Evolutionary conservation across 2,329 filamentous ascomycete species (phyloP).

Genomic region (Cercospora berteroae): DNA sequence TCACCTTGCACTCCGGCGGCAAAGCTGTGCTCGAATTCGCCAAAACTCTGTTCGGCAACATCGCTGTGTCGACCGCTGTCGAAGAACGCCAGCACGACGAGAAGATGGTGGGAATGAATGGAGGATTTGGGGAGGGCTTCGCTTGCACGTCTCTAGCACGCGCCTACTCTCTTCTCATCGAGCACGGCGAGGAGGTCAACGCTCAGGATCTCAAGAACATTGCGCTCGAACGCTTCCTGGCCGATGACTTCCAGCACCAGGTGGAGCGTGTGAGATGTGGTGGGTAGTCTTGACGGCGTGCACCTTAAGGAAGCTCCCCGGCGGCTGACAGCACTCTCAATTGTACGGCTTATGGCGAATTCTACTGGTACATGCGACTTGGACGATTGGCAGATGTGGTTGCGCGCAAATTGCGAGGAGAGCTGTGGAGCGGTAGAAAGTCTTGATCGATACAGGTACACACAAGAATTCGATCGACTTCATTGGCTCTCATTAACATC

Average conservation of each 20-base stretch:
- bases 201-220: conserved; percentile 17
- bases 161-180: conserved; percentile 15
- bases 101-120: conserved; percentile 18
- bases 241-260: conserved; percentile 10
- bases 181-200: conserved; percentile 15
- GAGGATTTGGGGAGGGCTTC: conserved; percentile 13
- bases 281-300: neutral
- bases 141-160: conserved; percentile 17
- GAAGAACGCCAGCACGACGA: conserved; percentile 17
- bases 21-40: conserved; percentile 16
- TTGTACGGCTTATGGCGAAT: neutral
- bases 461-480: neutral
- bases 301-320: neutral
- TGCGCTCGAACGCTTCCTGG: conserved; percentile 12
- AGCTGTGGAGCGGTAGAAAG: neutral
- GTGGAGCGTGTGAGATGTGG: conserved; percentile 7
- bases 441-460: neutral
- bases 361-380: neutral
- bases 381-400: neutral
- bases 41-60: conserved; percentile 11
- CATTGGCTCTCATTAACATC: conserved; percentile 2
- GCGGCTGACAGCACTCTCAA: neutral
- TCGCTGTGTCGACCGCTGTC: conserved; percentile 5
- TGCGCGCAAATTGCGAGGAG: neutral
- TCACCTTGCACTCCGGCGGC: conserved; percentile 18